These are phyloP conservation scores for Iris pallida DNA, from an alignment of 116 monocot genomes.

Conservation along the genomic window DNA sequence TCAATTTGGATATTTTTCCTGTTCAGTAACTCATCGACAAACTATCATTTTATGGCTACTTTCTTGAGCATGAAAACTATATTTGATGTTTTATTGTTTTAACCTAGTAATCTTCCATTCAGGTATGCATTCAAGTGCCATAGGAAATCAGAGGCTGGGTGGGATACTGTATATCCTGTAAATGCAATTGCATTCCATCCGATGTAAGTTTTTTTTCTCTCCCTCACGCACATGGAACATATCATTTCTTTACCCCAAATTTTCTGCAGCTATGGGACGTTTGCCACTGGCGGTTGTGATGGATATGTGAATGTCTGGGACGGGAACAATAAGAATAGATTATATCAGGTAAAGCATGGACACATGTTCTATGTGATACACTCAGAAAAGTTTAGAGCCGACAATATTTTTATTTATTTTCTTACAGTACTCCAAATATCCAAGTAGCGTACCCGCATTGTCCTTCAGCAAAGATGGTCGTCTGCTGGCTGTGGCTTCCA, in stretches of 20 bases:
- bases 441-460: slow-evolving; percentile 77
- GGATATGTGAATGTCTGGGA: too few species aligned
- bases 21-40: too few species aligned
- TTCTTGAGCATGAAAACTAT: too few species aligned
- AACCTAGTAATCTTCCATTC: slow-evolving; percentile 14
- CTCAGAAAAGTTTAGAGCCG: too few species aligned
- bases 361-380: too few species aligned
- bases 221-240: background rate
- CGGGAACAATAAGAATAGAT: slow-evolving; percentile 92
- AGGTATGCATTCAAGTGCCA: slow-evolving; percentile 99
- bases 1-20: too few species aligned
- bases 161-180: slow-evolving; percentile 91
- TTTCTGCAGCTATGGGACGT: slow-evolving; percentile 83
- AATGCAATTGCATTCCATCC: slow-evolving; percentile 96
- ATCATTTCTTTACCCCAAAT: background rate
- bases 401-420: slow-evolving; percentile 17
- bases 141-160: slow-evolving; percentile 85
- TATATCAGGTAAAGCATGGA: slow-evolving; percentile 94
- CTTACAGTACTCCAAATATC: slow-evolving; percentile 89
- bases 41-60: too few species aligned
- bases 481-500: slow-evolving; percentile 83
- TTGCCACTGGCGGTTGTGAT: slow-evolving; percentile 98
- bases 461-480: slow-evolving; percentile 91
- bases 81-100: too few species aligned
- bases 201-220: slow-evolving; percentile 42